Base-by-base conservation (phyloP, 2,329 filamentous ascomycete genomes). In the Fonsecaea nubica region DNA sequence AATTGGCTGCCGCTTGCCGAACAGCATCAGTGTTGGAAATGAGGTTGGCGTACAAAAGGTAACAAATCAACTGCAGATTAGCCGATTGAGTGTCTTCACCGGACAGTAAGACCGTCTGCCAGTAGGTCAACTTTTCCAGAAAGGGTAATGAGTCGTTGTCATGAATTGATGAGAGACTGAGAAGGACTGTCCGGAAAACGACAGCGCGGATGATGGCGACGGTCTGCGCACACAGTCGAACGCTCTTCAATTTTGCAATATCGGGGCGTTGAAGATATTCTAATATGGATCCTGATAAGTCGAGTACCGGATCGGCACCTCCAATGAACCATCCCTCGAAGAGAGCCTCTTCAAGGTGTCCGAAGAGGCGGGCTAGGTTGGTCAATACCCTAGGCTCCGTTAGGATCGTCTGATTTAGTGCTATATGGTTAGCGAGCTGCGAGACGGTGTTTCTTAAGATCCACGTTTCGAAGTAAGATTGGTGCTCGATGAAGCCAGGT, bases 261-360 rank as follows among this genome's bases (percentile, higher is more conserved):
- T 97, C 92, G 0, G 93, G 90, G 9, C 91, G 87, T 75, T 97
- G 92, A 3, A 99, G 82, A 74, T 96, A 94, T 76, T 99, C 95
- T 6, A 99, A 79, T 6, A 97, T 80, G 61, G 90, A 89, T 1
- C 94, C 95, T 3, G 90, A 86, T 73, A 97, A 96, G 73, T 98
- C 93, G 36, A 98, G 85, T 72, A 95, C 86, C 3, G 88, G 85
- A 72, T 93, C 91, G 1, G 92, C 92, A 1, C 94, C 94, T 71
- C 95, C 90, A 69, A 97, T 87, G 75, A 98, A 98, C 92, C 93
- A 97, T 15, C 95, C 95, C 78, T 98, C 95, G 71, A 95, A 97
- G 12, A 97, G 90, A 5, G 92, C 92, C 76, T 99, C 95, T 0
- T 90, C 87, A 76, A 98, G 86, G 75, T 98, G 92, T 2, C 87